Conservation (phyloP, 208 protist genomes). For the Polymyxa betae region DNA sequence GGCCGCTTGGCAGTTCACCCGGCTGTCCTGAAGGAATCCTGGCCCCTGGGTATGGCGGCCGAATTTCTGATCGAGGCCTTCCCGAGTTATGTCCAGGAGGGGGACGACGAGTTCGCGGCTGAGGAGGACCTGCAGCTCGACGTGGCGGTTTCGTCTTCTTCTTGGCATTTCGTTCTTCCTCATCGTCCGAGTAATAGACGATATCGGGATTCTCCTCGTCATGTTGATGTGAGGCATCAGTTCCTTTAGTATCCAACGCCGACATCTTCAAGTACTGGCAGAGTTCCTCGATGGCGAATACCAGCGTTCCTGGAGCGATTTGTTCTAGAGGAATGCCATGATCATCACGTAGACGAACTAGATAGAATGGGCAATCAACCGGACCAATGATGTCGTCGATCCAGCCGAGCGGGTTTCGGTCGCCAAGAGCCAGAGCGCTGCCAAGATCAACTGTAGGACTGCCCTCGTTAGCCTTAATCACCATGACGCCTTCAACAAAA, state of each 20-base stretch:
- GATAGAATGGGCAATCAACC: slow-evolving; percentile 12
- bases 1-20: too few relatives aligned
- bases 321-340: not conserved
- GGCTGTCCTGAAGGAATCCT: too few relatives aligned
- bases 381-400: slow-evolving; percentile 35
- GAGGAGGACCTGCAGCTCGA: too few relatives aligned
- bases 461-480: slow-evolving; percentile 25
- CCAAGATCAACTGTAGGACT: not conserved
- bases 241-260: slow-evolving; percentile 5
- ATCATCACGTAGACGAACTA: slow-evolving; percentile 14
- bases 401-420: slow-evolving; percentile 2
- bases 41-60: too few relatives aligned
- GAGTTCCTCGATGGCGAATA: slow-evolving; percentile 21
- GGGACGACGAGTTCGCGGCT: too few relatives aligned
- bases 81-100: too few relatives aligned
- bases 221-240: not conserved
- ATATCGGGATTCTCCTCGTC: slow-evolving; percentile 24
- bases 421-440: not conserved
- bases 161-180: slow-evolving; percentile 6
- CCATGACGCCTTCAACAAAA: slow-evolving; percentile 4
- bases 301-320: not conserved
- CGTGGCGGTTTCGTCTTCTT: not conserved
- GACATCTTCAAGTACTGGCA: not conserved
- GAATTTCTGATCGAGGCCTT: too few relatives aligned
- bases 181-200: slow-evolving; percentile 21